phyloP scores from a whole-genome alignment of 495 filamentous ascomycete species.

The Penicillium canescens region DNA sequence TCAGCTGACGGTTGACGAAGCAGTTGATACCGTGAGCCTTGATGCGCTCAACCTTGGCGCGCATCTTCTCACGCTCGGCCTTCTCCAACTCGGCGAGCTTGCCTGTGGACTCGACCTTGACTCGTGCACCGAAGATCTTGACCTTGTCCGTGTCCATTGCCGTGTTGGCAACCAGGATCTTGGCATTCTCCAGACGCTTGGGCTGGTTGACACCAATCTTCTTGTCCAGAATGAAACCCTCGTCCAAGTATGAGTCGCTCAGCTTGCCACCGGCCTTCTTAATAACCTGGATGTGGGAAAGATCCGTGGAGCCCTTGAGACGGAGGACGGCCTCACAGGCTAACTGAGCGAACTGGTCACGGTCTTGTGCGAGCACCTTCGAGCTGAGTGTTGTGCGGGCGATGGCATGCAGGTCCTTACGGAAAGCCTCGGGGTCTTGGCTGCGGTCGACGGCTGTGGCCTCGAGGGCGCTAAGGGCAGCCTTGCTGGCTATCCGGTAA shows the following conservation, averaged over 20 bases:
- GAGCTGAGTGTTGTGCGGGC: slow-evolving; percentile 97
- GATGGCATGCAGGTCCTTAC: slow-evolving; percentile 85
- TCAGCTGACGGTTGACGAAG: slow-evolving; percentile 98
- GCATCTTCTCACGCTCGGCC: slow-evolving; percentile 99
- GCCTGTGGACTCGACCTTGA: slow-evolving; percentile 90
- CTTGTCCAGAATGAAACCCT: slow-evolving; percentile 98
- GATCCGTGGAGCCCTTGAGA: slow-evolving; percentile 86
- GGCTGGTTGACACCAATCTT: slow-evolving; percentile 98
- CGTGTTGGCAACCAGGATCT: slow-evolving; percentile 96
- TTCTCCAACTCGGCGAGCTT: slow-evolving; percentile 97
- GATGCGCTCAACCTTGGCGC: slow-evolving; percentile 96
- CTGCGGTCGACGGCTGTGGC: slow-evolving; percentile 86
- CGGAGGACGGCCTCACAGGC: slow-evolving; percentile 92
- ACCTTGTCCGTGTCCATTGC: slow-evolving; percentile 99
- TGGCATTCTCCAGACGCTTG: slow-evolving; percentile 94
- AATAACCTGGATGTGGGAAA: slow-evolving; percentile 98
- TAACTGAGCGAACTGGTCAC: slow-evolving; percentile 85
- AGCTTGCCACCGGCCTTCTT: slow-evolving; percentile 99
- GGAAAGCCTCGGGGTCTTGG: slow-evolving; percentile 77
- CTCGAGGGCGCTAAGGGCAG: slow-evolving; percentile 81
- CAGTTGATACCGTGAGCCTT: slow-evolving; percentile 99
- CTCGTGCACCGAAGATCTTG: slow-evolving; percentile 96
- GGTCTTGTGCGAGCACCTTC: slow-evolving; percentile 92
- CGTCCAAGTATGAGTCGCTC: slow-evolving; percentile 94
- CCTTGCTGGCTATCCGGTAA: slow-evolving; percentile 92